Base-by-base conservation (phyloP, 805 yeast species). In the Myxozyma neotropica region DNA sequence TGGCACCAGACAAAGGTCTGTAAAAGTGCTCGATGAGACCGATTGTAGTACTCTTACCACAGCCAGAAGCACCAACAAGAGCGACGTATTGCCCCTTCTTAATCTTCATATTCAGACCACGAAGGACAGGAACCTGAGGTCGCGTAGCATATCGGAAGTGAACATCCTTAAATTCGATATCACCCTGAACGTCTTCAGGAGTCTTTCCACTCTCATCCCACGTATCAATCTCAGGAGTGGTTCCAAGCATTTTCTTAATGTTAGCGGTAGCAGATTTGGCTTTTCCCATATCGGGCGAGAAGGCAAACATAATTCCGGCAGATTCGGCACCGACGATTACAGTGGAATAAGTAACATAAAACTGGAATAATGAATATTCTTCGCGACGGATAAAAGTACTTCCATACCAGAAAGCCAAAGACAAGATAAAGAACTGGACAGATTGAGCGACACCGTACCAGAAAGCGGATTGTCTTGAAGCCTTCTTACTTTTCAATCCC, bases 51-150 rank as follows among this genome's bases (percentile, higher is more conserved):
- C 64, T 57, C 55, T 4, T 77, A 71, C 43, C 90, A 27, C 71
- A 68, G 2, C 96, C 23, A 88, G 85, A 2, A 93, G 95, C 86
- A 1, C 96, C 97, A n/a, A 90, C 96, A 66, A 90, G 82, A 13
- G 96, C 97, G 36, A 89, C 93, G 68, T 87, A 89, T 67, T 84
- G 74, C 7, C 96, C 96, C 4, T 92, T 87, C 12, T 91, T 90
- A 82, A 71, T 54, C 13, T 45, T 58, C 43, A 71, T 53, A 43
- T 63, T 59, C 40, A 71, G 48, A 40, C 70, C 69, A 12, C 64
- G 61, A 8, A 71, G 56, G 5, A 70, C 69, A 15, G 69, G 63
- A 21, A 69, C 69, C 29, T 68, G 65, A 13, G 67, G 67, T 7
- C 73, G 61, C 12, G 74, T 66, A 7, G 74, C 73, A 47, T 71